Percentiles rank a stretch among this genome's conserved stretches.
Conservation (phyloP, 257 asterid species). For the Schizonepeta tenuifolia region DNA sequence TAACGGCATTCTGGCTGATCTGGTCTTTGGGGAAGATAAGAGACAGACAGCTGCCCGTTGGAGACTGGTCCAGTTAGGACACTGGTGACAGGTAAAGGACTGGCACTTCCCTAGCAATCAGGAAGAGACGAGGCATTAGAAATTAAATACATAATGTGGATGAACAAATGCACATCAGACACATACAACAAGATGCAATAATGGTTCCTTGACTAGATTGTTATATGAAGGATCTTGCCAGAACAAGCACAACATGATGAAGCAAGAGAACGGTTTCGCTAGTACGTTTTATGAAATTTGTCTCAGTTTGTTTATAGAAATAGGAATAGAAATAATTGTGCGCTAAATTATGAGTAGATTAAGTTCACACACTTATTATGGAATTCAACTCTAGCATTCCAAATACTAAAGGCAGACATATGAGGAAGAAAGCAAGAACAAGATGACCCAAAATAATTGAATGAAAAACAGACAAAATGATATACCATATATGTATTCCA, state of each 20-base stretch:
- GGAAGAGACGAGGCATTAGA: constrained; percentile 22
- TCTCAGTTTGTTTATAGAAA: not conserved
- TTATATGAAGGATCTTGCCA: not conserved
- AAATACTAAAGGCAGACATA: not conserved
- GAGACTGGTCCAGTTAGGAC: constrained; percentile 43
- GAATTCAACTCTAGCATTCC: not conserved
- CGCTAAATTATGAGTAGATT: too few species aligned
- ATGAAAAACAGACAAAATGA: not conserved
- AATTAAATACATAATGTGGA: not conserved
- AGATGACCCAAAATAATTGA: constrained; percentile 2
- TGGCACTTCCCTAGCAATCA: constrained; percentile 46
- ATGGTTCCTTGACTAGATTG: constrained; percentile 9
- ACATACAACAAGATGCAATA: not conserved
- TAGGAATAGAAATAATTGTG: too few species aligned
- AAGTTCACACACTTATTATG: too few species aligned
- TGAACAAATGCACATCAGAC: constrained; percentile 1
- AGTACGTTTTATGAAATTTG: not conserved
- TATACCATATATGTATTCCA: constrained; percentile 72
- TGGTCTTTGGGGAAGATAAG: constrained; percentile 69
- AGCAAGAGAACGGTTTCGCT: constrained; percentile 7
- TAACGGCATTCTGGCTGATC: constrained; percentile 75
- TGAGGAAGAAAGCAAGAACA: not conserved
- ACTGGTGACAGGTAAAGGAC: constrained; percentile 41
- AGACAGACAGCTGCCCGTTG: constrained; percentile 45
- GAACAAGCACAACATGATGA: not conserved